Evolutionary conservation across 495 filamentous ascomycete species (phyloP), one percentile per base, ranked within the genome.

Genomic region (Cenococcum geophilum): DNA sequence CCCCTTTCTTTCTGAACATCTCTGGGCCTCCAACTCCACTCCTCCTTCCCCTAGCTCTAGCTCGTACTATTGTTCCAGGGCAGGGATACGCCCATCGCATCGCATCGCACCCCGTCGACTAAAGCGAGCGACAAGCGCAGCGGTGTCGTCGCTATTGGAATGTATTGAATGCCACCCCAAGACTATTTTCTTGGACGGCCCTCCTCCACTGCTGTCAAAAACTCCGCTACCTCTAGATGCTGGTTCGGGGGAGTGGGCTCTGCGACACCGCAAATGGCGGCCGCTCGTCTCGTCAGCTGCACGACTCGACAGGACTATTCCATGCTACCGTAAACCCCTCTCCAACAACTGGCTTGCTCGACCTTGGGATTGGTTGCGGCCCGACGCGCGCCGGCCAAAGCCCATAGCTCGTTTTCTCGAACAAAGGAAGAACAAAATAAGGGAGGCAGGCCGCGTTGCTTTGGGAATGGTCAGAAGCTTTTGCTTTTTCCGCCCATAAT

Each of bases 371-470:
- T 90, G 68, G 85, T 78, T 55, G 86, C 80, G n/a, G 78, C 81
- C 57, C 77, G 78, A 74, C 81, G 79, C 59, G 86, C 76, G 16
- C 75, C 78, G 64, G 79, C 80, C 87, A 93, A 87, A 69, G 40
- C 40, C 18, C 40, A 18, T 45, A 16, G 40, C 12, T 45, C 12
- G 12, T 45, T 45, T 45, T 45, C 40, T 14, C 12, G 40, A 45
- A 45, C 40, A 45, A 45, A 45, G 40, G 40, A 45, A 45, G 40
- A 45, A 45, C 40, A 45, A 45, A 45, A 45, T 45, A 45, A 14
- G 12, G 12, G 40, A 14, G 18, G 40, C 40, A 45, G 14, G 40
- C 11, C 18, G 40, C 12, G 40, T 4, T 45, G 40, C 40, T 45
- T 45, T 45, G 40, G 40, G 40, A 45, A 45, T 16, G 40, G 18